These are phyloP conservation scores for Ilyonectria destructans DNA, from an alignment of 2,329 filamentous ascomycete genomes.

Conservation along the genomic window DNA sequence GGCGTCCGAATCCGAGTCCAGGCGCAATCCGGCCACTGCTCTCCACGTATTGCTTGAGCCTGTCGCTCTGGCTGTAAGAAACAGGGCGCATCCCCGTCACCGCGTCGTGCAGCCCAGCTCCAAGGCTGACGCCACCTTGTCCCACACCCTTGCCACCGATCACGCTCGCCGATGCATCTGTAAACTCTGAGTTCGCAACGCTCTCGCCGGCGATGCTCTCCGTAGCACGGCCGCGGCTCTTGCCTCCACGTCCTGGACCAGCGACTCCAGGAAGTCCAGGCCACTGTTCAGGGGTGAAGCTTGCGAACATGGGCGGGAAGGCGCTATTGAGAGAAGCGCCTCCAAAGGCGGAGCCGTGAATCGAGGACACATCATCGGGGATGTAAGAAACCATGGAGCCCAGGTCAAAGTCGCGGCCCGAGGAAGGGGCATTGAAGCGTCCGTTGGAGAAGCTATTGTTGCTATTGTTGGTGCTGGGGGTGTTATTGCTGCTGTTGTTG, in stretches of 20 bases:
- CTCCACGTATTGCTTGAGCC: conserved; percentile 95
- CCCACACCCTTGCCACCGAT: conserved; percentile 82
- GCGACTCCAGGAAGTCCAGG: conserved; percentile 82
- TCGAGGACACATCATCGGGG: conserved; percentile 95
- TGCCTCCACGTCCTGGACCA: conserved; percentile 75
- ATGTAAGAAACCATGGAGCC: conserved; percentile 96
- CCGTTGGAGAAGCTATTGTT: conserved; percentile 55
- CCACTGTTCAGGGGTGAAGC: conserved; percentile 91
- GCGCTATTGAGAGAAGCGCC: conserved; percentile 82
- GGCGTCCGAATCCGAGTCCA: conserved; percentile 79
- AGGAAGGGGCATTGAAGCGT: conserved; percentile 60
- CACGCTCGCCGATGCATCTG: conserved; percentile 86
- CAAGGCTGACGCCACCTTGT: conserved; percentile 90
- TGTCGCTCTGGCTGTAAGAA: conserved; percentile 78
- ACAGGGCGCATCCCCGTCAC: conserved; percentile 76
- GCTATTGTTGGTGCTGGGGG: conserved; percentile 76
- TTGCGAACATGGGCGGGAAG: conserved; percentile 96
- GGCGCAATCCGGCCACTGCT: conserved; percentile 80
- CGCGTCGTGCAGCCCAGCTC: conserved; percentile 82
- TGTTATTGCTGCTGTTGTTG: conserved; percentile 68
- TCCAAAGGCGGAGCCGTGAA: conserved; percentile 92
- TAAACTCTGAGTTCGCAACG: conserved; percentile 90
- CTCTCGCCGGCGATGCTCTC: conserved; percentile 93
- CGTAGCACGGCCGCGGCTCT: conserved; percentile 77
- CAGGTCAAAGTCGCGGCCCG: conserved; percentile 76